Conservation (phyloP, 1,139 yeast genomes). For the Yamadazyma atmosphaerica region DNA sequence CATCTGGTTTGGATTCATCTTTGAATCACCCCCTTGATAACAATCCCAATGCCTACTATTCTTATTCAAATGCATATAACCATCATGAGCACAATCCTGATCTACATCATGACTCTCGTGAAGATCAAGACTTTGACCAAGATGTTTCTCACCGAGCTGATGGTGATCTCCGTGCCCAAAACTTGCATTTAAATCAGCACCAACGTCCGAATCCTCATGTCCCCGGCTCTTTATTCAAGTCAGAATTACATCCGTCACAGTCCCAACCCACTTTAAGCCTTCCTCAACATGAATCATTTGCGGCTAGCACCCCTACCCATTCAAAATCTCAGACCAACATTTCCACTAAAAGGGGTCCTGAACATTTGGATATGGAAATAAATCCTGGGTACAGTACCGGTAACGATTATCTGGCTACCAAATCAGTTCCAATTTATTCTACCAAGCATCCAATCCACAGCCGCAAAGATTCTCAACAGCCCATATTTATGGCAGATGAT, state of each 20-base stretch:
- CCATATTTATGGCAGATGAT: constrained; percentile 6
- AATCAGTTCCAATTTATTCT: not conserved
- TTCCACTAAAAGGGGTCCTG: not conserved
- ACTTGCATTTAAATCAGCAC: not conserved
- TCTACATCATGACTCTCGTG: constrained; percentile 1
- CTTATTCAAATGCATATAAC: constrained; percentile 1
- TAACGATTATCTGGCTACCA: not conserved
- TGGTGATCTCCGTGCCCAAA: not conserved
- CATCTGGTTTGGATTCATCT: constrained; percentile 1
- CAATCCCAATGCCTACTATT: constrained; percentile 1
- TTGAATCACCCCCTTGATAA: constrained; percentile 1
- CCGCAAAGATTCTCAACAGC: constrained; percentile 10
- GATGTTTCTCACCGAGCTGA: not conserved
- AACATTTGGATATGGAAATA: not conserved
- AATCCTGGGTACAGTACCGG: not conserved
- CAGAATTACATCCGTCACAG: not conserved
- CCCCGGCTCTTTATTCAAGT: not conserved
- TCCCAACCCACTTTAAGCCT: not conserved
- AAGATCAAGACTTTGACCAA: constrained; percentile 1
- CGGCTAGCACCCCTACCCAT: not conserved
- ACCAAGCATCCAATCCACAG: constrained; percentile 3
- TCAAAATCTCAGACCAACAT: not conserved
- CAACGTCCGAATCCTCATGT: not conserved
- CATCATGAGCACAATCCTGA: not conserved
- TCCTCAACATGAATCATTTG: not conserved